phyloP scores from a whole-genome alignment of 2,329 filamentous ascomycete species.

The Aspergillus sojae region DNA sequence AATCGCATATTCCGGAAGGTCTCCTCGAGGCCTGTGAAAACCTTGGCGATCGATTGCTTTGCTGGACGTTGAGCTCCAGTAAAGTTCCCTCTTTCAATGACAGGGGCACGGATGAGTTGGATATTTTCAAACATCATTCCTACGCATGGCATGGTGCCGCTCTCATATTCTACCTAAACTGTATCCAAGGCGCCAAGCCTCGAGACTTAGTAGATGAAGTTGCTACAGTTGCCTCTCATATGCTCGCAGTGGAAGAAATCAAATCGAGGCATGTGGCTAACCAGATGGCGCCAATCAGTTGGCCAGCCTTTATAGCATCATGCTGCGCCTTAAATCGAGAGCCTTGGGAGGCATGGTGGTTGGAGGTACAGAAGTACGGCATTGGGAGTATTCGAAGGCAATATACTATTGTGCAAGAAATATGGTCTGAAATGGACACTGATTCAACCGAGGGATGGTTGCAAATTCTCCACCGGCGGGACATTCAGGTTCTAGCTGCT shows the following conservation, averaged over 20 bases:
- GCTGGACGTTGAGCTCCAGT: background rate
- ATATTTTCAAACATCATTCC: background rate
- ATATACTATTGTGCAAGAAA: background rate
- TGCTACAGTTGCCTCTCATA: background rate
- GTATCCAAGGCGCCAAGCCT: background rate
- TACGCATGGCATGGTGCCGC: background rate
- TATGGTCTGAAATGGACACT: background rate
- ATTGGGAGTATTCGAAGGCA: background rate
- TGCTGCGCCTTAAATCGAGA: background rate
- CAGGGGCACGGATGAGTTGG: background rate
- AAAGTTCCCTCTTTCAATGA: background rate
- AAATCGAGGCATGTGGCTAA: background rate
- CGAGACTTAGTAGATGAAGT: background rate
- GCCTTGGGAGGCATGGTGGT: background rate
- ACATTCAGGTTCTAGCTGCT: background rate
- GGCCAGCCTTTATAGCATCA: background rate
- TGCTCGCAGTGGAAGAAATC: background rate
- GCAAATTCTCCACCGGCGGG: background rate
- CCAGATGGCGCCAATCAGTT: background rate
- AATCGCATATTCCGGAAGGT: background rate
- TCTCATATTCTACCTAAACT: background rate
- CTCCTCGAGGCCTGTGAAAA: background rate
- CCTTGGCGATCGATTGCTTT: background rate
- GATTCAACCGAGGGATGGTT: background rate
- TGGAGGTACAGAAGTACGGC: background rate